A percentile compares a stretch with the other conserved stretches of the same genome.
phyloP scores from a whole-genome alignment of 176 grass and related monocot species.

The Phyllostachys edulis region DNA sequence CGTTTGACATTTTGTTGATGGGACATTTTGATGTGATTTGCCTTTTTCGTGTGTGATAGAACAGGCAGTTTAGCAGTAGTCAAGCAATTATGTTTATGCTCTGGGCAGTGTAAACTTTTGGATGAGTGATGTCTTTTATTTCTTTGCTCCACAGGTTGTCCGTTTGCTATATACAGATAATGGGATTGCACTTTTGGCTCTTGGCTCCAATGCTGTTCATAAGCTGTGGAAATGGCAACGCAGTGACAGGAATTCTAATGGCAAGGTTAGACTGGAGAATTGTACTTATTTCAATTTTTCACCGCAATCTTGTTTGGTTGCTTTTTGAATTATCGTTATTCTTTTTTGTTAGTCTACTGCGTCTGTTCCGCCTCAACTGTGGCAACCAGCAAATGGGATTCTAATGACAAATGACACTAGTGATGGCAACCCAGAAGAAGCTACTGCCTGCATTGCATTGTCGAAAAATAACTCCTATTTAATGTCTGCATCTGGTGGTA shows the following conservation, averaged over 20 bases:
- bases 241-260: slow-evolving; percentile 82
- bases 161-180: slow-evolving; percentile 90
- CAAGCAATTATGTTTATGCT: slow-evolving; percentile 7
- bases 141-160: slow-evolving; percentile 64
- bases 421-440: slow-evolving; percentile 93
- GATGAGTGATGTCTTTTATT: slow-evolving; percentile 2
- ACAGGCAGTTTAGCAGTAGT: neutral
- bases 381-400: slow-evolving; percentile 94
- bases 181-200: slow-evolving; percentile 77
- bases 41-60: neutral
- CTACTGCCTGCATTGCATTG: slow-evolving; percentile 93
- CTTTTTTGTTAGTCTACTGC: slow-evolving; percentile 73
- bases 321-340: slow-evolving; percentile 32
- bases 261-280: slow-evolving; percentile 63
- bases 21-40: neutral
- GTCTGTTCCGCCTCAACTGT: slow-evolving; percentile 74
- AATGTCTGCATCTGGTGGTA: slow-evolving; percentile 98
- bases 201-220: slow-evolving; percentile 92
- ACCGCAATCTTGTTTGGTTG: slow-evolving; percentile 30
- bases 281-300: slow-evolving; percentile 20
- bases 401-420: slow-evolving; percentile 92
- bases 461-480: slow-evolving; percentile 99
- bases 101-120: neutral
- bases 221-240: slow-evolving; percentile 98
- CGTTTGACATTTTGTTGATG: slow-evolving; percentile 6